Base-by-base conservation (phyloP, 2,329 filamentous ascomycete genomes). In the Helotiales sp. region DNA sequence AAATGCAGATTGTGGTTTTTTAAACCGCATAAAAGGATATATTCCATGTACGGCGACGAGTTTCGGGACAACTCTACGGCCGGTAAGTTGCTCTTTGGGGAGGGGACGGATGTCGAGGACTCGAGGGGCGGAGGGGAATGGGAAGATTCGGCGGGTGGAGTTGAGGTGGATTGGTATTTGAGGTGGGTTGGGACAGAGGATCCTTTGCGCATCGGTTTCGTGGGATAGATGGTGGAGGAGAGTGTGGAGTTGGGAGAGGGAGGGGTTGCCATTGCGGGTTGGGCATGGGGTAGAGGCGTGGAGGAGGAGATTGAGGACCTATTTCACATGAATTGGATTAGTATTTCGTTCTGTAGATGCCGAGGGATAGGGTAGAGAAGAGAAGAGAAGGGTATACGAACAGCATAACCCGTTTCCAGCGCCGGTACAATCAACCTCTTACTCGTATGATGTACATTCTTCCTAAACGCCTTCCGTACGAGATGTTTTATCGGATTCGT, bases 401-500 rank as follows among this genome's bases (percentile, higher is more conserved):
- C 84, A 73, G 84, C 82, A 75, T 93, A 93, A 24, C 89, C 90
- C 25, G 83, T 81, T 31, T 81, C 75, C 65, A 93, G 82, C 7
- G 84, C 81, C 1, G 83, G 76, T 50, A 81, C 79, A 24, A 91
- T 75, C 34, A 89, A 77, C 17, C 84, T 79, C 1, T 79, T 75
- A 63, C 85, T 88, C 12, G 77, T 81, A 56, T 87, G 78, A 47
- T 77, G 71, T 44, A 75, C 75, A 70, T 91, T 87, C 56, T 80
- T 79, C 51, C 74, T 76, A 71, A 93, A 92, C 56, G 81, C 78
- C 62, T 81, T 83, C 56, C 79, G 81, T 46, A 91, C 75, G 4
- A 89, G 74, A 55, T 82, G 78, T 52, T 76, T 74, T 54, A 91
- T 73, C 0, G 83, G 81, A 58, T 69, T 65, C 38, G 66, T 19